Evolutionary conservation across 129 eudicot genomes (phyloP).

Genomic region (Erigeron canadensis): DNA sequence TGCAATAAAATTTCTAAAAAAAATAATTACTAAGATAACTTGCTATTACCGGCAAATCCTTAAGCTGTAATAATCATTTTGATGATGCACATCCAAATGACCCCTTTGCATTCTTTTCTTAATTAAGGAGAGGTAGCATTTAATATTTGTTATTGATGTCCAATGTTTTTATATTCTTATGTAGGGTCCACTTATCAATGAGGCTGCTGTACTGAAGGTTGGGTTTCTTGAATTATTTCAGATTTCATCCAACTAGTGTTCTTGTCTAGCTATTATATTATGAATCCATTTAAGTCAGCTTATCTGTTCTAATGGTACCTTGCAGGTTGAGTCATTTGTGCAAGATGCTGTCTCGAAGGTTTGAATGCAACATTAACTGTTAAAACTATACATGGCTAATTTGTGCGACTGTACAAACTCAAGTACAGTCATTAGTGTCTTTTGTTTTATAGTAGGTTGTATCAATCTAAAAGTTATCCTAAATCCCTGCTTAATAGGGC

Average conservation of each 20-base stretch:
- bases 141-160: slow-evolving; percentile 4
- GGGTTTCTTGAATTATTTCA: neutral
- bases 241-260: neutral
- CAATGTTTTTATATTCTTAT: slow-evolving; percentile 29
- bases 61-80: neutral
- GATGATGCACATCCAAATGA: too few relatives aligned
- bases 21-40: neutral
- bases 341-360: slow-evolving; percentile 93
- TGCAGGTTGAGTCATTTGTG: slow-evolving; percentile 75
- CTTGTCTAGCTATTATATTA: slow-evolving; percentile 1
- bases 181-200: slow-evolving; percentile 95
- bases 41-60: neutral
- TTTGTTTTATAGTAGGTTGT: neutral
- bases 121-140: neutral
- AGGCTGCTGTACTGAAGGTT: slow-evolving; percentile 91
- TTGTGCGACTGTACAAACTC: too few relatives aligned
- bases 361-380: slow-evolving; percentile 22
- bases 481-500: neutral
- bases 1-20: too few relatives aligned
- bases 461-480: neutral
- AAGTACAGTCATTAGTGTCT: too few relatives aligned
- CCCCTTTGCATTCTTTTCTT: too few relatives aligned
- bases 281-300: neutral
- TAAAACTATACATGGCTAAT: neutral
- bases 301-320: slow-evolving; percentile 10